These are phyloP conservation scores for Metarhizium sp. DNA, from an alignment of 2,329 filamentous ascomycete species.

Conservation along the genomic window DNA sequence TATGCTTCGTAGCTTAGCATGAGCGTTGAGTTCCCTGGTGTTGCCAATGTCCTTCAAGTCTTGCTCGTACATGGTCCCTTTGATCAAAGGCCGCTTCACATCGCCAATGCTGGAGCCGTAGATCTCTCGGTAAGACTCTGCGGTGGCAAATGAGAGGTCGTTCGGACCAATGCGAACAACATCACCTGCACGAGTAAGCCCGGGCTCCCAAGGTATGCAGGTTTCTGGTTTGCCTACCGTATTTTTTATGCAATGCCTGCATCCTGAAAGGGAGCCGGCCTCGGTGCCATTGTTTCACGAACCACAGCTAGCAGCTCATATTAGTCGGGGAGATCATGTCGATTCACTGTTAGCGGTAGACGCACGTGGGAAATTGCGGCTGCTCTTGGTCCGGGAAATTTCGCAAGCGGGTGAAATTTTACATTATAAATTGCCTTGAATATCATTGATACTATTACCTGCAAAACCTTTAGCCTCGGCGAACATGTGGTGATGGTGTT, in stretches of 20 bases:
- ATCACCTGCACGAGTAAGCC: neutral
- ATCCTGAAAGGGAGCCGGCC: too few relatives aligned
- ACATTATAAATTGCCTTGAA: too few relatives aligned
- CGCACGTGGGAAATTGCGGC: neutral
- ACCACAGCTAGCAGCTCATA: too few relatives aligned
- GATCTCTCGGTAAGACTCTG: neutral
- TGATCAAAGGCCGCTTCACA: neutral
- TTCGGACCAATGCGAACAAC: neutral
- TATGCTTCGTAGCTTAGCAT: neutral
- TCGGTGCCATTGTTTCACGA: too few relatives aligned
- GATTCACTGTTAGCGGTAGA: neutral
- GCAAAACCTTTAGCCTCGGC: too few relatives aligned
- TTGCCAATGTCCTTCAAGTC: neutral
- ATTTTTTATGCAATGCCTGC: too few relatives aligned
- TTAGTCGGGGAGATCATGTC: neutral
- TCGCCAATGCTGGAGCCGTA: neutral
- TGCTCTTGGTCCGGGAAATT: neutral
- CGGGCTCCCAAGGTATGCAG: neutral
- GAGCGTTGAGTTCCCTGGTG: neutral
- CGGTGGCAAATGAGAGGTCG: neutral
- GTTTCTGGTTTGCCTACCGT: neutral
- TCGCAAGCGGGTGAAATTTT: neutral
- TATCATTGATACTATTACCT: too few relatives aligned
- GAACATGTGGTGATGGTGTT: too few relatives aligned
- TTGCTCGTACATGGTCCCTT: neutral